These are phyloP conservation scores for Fusarium pininemorale DNA, from an alignment of 2,329 filamentous ascomycete genomes.

Conservation along the genomic window DNA sequence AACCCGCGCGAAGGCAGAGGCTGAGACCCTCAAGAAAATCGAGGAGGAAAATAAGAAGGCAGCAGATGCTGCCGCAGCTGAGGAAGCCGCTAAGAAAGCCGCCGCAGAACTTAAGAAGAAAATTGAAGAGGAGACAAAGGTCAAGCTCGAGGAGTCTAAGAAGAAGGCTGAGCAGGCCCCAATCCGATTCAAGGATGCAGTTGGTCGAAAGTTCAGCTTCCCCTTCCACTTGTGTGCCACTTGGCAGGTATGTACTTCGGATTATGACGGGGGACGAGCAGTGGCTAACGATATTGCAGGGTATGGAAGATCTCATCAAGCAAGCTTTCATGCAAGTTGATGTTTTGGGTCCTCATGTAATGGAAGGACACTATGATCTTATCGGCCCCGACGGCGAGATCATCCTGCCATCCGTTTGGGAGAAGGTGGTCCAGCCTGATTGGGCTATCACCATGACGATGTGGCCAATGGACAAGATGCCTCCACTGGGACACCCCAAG, in stretches of 20 bases:
- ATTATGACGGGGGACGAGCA: background rate
- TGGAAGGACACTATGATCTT: conserved; percentile 82
- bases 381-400: conserved; percentile 83
- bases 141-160: conserved; percentile 58
- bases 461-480: conserved; percentile 64
- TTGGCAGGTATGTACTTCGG: conserved; percentile 72
- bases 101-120: conserved; percentile 70
- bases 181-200: conserved; percentile 90
- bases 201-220: conserved; percentile 92
- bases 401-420: conserved; percentile 81
- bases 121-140: conserved; percentile 64
- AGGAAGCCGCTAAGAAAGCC: conserved; percentile 59
- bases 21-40: conserved; percentile 50
- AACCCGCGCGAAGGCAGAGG: conserved; percentile 52
- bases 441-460: conserved; percentile 64
- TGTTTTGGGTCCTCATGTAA: conserved; percentile 77
- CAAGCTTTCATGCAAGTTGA: conserved; percentile 86
- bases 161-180: conserved; percentile 72
- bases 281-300: conserved; percentile 58
- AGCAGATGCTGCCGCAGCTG: conserved; percentile 56
- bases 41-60: conserved; percentile 54
- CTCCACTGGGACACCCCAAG: conserved; percentile 38
- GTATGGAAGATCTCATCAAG: conserved; percentile 87
- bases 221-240: conserved; percentile 86
- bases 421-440: conserved; percentile 81